A percentile compares a stretch with the other conserved stretches of the same genome.
These are phyloP conservation scores for Epicoccum nigrum DNA, from an alignment of 2,329 filamentous ascomycete species.

Conservation along the genomic window DNA sequence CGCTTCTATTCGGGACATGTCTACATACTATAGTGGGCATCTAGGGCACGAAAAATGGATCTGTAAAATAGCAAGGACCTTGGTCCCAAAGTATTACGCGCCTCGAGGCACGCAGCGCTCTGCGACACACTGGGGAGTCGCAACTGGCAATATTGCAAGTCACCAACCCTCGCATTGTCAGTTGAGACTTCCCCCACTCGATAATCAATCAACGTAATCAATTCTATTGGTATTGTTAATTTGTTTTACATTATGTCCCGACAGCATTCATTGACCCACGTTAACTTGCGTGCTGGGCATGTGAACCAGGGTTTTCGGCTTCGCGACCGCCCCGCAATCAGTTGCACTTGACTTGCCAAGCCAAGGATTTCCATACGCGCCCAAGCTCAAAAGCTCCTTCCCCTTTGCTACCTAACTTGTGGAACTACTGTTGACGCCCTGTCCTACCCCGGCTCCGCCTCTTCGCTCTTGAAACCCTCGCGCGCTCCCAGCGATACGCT, in stretches of 20 bases:
- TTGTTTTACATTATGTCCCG: not conserved
- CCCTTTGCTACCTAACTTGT: not conserved
- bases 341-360: conserved; percentile 7
- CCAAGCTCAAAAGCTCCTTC: conserved; percentile 19
- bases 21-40: conserved; percentile 8
- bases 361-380: conserved; percentile 5
- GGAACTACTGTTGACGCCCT: conserved; percentile 4
- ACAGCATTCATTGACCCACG: not conserved
- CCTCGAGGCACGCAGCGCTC: conserved; percentile 3
- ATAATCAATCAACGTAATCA: conserved; percentile 2
- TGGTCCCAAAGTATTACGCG: conserved; percentile 9
- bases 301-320: conserved; percentile 13
- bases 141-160: too few relatives aligned
- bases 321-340: conserved; percentile 13
- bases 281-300: not conserved
- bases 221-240: not conserved
- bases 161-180: too few relatives aligned
- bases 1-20: conserved; percentile 14
- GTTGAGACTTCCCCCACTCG: too few relatives aligned
- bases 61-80: conserved; percentile 17
- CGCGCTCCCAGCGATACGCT: not conserved
- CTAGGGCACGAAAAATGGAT: conserved; percentile 17
- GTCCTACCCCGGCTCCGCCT: not conserved
- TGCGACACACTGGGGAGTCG: too few relatives aligned
- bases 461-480: not conserved